Conservation (phyloP, 2,329 filamentous ascomycete species). For the Aspergillus viridinutans region DNA sequence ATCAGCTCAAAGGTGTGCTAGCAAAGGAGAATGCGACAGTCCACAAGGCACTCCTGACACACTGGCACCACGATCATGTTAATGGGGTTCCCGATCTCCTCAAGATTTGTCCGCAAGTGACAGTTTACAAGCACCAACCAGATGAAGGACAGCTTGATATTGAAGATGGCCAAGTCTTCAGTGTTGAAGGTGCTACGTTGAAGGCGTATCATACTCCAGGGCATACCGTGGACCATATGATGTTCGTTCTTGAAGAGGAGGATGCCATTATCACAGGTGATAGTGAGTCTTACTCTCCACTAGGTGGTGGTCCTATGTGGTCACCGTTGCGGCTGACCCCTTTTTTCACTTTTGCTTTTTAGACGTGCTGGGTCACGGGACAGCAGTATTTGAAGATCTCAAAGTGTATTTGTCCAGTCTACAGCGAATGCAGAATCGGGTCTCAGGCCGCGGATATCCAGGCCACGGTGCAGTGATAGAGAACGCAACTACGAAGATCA, state of each 20-base stretch:
- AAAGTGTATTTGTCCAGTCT: slow-evolving; percentile 64
- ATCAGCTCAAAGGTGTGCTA: slow-evolving; percentile 61
- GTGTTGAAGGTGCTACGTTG: slow-evolving; percentile 55
- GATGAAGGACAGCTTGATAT: slow-evolving; percentile 51
- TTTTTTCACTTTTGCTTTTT: not conserved
- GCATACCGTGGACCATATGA: slow-evolving; percentile 79
- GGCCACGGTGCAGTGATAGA: slow-evolving; percentile 79
- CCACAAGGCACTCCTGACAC: slow-evolving; percentile 70
- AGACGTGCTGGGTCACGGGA: slow-evolving; percentile 79
- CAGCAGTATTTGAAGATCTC: slow-evolving; percentile 78
- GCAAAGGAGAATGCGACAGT: slow-evolving; percentile 64
- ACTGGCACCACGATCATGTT: slow-evolving; percentile 88
- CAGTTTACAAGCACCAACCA: slow-evolving; percentile 65
- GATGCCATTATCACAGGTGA: slow-evolving; percentile 84
- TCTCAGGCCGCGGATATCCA: slow-evolving; percentile 68
- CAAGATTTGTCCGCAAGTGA: slow-evolving; percentile 57
- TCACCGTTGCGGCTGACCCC: not conserved
- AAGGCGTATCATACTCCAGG: slow-evolving; percentile 66
- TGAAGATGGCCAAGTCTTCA: slow-evolving; percentile 51
- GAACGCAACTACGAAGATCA: slow-evolving; percentile 66
- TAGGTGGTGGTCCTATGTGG: not conserved
- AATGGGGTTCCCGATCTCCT: slow-evolving; percentile 70
- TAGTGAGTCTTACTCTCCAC: slow-evolving; percentile 41
- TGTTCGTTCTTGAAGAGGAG: slow-evolving; percentile 70
- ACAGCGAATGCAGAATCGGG: slow-evolving; percentile 61